Conservation (phyloP, 2,329 filamentous ascomycete species). For the Aspergillus ustus region DNA sequence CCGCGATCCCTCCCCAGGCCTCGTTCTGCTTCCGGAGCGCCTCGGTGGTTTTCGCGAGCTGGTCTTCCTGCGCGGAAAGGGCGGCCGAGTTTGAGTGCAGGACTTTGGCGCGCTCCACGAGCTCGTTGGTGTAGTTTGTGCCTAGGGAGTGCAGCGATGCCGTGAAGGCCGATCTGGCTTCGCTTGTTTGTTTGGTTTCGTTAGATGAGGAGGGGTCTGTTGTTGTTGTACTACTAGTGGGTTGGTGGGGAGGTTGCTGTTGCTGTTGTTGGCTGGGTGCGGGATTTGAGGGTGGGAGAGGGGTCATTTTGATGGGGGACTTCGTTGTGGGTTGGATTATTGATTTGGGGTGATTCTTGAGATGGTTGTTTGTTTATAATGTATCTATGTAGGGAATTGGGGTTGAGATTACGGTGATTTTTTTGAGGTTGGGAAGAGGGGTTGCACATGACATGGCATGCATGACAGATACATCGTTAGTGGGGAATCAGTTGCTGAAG, state of each 20-base stretch:
- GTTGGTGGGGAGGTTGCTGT: too few species aligned
- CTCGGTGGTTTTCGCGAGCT: slow-evolving; percentile 55
- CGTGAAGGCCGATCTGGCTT: slow-evolving; percentile 51
- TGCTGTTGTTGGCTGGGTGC: background rate
- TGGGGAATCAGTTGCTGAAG: too few species aligned
- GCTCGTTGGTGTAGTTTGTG: slow-evolving; percentile 56
- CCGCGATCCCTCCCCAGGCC: slow-evolving; percentile 59
- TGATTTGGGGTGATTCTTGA: too few species aligned
- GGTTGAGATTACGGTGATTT: background rate
- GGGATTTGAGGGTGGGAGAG: background rate
- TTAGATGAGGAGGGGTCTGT: background rate
- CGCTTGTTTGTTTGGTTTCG: slow-evolving; percentile 38
- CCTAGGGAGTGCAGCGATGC: slow-evolving; percentile 49
- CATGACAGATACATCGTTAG: background rate
- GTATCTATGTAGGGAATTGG: background rate
- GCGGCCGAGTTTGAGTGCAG: slow-evolving; percentile 61
- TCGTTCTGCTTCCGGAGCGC: slow-evolving; percentile 57
- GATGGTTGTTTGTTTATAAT: too few species aligned
- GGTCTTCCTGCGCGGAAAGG: slow-evolving; percentile 60
- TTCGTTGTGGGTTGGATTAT: too few species aligned
- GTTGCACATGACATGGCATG: background rate
- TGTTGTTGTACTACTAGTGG: too few species aligned
- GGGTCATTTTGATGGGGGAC: background rate
- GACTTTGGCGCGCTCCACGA: slow-evolving; percentile 59
- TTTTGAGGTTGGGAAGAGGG: background rate